Conservation (phyloP, 2,329 filamentous ascomycete genomes). For the Leptographium procerum region DNA sequence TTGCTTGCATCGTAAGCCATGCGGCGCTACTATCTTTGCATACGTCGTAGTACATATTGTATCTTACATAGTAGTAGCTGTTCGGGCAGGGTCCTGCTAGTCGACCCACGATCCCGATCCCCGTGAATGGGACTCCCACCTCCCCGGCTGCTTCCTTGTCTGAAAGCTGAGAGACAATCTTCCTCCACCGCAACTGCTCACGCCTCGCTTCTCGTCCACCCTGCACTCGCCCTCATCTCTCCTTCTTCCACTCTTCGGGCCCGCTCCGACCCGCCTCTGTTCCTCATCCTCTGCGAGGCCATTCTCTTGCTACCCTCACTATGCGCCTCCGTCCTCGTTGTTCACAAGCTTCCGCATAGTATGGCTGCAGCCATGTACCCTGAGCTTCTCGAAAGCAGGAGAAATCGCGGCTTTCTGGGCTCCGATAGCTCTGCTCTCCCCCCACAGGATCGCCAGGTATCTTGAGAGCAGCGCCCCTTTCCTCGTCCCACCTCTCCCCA, state of each 20-base stretch:
- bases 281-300: not conserved
- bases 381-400: slow-evolving; percentile 23
- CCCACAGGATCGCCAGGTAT: slow-evolving; percentile 36
- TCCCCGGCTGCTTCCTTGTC: not conserved
- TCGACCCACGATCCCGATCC: no score
- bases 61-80: no score
- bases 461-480: slow-evolving; percentile 10
- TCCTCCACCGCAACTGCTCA: not conserved
- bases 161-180: no score
- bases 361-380: slow-evolving; percentile 18
- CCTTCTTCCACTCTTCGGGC: no score
- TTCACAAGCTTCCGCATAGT: not conserved
- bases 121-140: not conserved
- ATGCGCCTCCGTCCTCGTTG: not conserved
- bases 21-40: no score
- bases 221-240: no score
- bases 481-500: not conserved
- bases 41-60: no score
- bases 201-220: not conserved
- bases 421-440: slow-evolving; percentile 38
- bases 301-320: not conserved
- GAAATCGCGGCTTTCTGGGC: slow-evolving; percentile 39
- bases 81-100: no score
- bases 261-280: not conserved
- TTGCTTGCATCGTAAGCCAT: no score